Evolutionary conservation across 192 early-diverging fungal species (phyloP), one percentile per base, ranked within the genome.

Genomic region (Dimargaris xerosporica): DNA sequence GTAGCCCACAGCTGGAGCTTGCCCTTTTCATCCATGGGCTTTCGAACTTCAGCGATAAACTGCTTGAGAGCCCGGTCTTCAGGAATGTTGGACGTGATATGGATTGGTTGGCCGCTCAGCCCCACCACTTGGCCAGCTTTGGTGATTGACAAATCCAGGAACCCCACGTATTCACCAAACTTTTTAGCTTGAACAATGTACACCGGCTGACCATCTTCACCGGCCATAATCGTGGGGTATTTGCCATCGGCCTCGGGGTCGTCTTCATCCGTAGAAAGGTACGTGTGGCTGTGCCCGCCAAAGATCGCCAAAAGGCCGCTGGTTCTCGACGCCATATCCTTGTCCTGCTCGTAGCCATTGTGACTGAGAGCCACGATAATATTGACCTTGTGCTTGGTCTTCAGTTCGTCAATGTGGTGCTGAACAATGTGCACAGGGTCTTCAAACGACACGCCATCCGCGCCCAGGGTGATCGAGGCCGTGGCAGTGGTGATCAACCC

Each of bases 211-310:
- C 82, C 81, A 61, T 80, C 81, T 31, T 69, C n/a, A 64, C 83
- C 82, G 5, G 64, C 71, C 25, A 85, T 73, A 39, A 71, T 70
- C 26, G 85, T 86, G 41, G 89, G 89, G 66, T 86, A 91, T 1
- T 79, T 69, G 10, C 86, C 89, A 21, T 67, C 68, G 16, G 72
- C 74, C 19, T 66, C 61, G 10, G 70, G 67, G 15, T 50, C 47
- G 12, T 63, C 66, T 1, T 75, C 62, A 62, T 84, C 74, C 41
- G 72, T 72, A n/a, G 75, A 62, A 6, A 89, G 66, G 56, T 83
- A 79, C 31, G 84, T 74, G 70, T 91, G 89, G 23, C 84, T 83
- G 68, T 91, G 86, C 25, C 86, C 86, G 50, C 89, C 89, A 51
- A 87, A 75, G 67, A 86, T 83, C 26, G 83, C 56, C 28, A 70